Percentiles rank a stretch among this genome's conserved stretches.
Evolutionary conservation across 495 filamentous ascomycete species (phyloP).

Genomic region (Aspergillus haitiensis): DNA sequence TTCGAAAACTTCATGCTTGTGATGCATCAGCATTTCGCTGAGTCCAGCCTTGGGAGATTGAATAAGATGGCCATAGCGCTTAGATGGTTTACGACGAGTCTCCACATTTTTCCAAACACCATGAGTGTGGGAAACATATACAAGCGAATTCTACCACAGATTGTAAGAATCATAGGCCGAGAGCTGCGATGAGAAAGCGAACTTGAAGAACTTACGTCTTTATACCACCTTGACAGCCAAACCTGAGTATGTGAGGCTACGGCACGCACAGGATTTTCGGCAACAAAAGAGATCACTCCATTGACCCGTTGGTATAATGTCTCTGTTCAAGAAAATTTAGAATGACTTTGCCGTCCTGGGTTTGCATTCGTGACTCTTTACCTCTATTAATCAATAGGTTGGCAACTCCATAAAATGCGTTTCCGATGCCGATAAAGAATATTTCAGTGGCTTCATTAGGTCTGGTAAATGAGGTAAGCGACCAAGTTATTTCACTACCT

Average conservation of each 20-base stretch:
- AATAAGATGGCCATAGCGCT: constrained; percentile 65
- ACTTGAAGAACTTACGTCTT: constrained; percentile 41
- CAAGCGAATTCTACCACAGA: constrained; percentile 55
- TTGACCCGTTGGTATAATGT: constrained; percentile 53
- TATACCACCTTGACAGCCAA: constrained; percentile 70
- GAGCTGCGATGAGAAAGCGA: background rate
- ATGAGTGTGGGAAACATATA: constrained; percentile 72
- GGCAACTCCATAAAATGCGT: constrained; percentile 67
- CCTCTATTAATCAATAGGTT: constrained; percentile 68
- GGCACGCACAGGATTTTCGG: constrained; percentile 53
- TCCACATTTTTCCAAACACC: constrained; percentile 64
- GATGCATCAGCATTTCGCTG: constrained; percentile 63
- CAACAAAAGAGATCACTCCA: constrained; percentile 57
- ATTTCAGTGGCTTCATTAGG: constrained; percentile 66
- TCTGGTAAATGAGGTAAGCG: constrained; percentile 33
- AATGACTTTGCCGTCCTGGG: constrained; percentile 6
- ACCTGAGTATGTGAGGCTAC: constrained; percentile 63
- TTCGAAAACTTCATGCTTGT: constrained; percentile 55
- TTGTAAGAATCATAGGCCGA: background rate
- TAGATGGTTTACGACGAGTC: constrained; percentile 57
- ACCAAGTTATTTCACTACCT: background rate
- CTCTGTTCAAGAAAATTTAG: constrained; percentile 34
- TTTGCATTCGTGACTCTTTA: constrained; percentile 30
- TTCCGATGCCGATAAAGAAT: constrained; percentile 81
- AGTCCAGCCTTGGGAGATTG: constrained; percentile 54